These are phyloP conservation scores for Phylloporus sp. DNA, from an alignment of 768 basidiomycete genomes.

Conservation along the genomic window DNA sequence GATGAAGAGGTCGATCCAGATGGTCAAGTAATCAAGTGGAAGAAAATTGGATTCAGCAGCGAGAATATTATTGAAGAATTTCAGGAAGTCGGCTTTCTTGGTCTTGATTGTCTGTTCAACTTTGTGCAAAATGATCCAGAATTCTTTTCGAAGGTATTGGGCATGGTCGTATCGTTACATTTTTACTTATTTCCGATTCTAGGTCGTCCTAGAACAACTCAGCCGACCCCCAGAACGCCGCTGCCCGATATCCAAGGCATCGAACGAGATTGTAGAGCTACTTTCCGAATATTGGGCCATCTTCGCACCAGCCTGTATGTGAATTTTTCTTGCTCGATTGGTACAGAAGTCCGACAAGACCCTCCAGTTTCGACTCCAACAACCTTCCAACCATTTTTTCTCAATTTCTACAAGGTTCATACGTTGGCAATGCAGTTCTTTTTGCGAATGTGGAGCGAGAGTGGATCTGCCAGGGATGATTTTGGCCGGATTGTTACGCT, in stretches of 20 bases:
- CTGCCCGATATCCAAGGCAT: constrained; percentile 80
- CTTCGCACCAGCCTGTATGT: constrained; percentile 79
- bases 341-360: constrained; percentile 1
- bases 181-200: constrained; percentile 8
- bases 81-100: constrained; percentile 71
- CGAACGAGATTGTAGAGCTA: constrained; percentile 81
- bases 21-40: constrained; percentile 62
- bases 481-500: constrained; percentile 75
- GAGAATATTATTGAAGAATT: constrained; percentile 79
- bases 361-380: constrained; percentile 67
- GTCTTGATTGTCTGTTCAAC: constrained; percentile 76
- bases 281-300: constrained; percentile 84
- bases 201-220: constrained; percentile 79
- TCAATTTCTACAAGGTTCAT: constrained; percentile 81
- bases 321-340: not conserved
- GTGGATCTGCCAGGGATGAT: constrained; percentile 70
- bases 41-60: constrained; percentile 69
- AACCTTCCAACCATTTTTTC: constrained; percentile 81
- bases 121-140: constrained; percentile 71
- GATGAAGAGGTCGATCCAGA: constrained; percentile 48
- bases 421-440: constrained; percentile 81
- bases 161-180: not conserved
- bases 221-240: constrained; percentile 69
- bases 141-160: constrained; percentile 63
- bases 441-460: constrained; percentile 90